Evolutionary conservation across 2,329 filamentous ascomycete genomes (phyloP).

Genomic region (Xylaria sp.): DNA sequence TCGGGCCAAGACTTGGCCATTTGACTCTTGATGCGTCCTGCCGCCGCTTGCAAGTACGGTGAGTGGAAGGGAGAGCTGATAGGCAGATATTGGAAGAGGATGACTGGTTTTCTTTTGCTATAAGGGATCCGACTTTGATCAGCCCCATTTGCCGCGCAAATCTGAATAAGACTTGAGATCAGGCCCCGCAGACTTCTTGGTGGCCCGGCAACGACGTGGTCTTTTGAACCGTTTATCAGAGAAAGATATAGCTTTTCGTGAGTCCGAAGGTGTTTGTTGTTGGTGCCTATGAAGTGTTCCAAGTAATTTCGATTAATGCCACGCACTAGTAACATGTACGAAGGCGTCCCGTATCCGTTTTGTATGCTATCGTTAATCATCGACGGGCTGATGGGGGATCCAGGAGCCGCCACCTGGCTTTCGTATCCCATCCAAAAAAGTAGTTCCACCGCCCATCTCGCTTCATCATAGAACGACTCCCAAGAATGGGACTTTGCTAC

Average conservation of each 20-base stretch:
- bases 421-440: slow-evolving; percentile 98
- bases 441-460: slow-evolving; percentile 84
- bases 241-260: slow-evolving; percentile 95
- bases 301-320: slow-evolving; percentile 87
- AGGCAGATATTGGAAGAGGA: slow-evolving; percentile 94
- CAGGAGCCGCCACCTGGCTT: slow-evolving; percentile 95
- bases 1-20: slow-evolving; percentile 83
- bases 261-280: slow-evolving; percentile 91
- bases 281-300: slow-evolving; percentile 94
- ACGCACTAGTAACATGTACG: slow-evolving; percentile 96
- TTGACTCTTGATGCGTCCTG: slow-evolving; percentile 83
- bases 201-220: slow-evolving; percentile 97
- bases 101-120: slow-evolving; percentile 94
- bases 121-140: slow-evolving; percentile 94
- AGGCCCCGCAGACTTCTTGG: slow-evolving; percentile 96
- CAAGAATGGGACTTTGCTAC: slow-evolving; percentile 91
- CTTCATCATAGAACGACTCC: slow-evolving; percentile 87
- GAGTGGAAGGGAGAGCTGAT: slow-evolving; percentile 99
- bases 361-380: slow-evolving; percentile 93
- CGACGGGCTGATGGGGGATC: slow-evolving; percentile 89
- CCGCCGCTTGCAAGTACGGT: slow-evolving; percentile 85
- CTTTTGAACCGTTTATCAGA: slow-evolving; percentile 93
- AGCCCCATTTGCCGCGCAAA: slow-evolving; percentile 93
- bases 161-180: slow-evolving; percentile 91
- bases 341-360: slow-evolving; percentile 90